A percentile compares a stretch with the other conserved stretches of the same genome.
phyloP scores from a whole-genome alignment of 2,329 filamentous ascomycete genomes.

The Colletotrichum eleusines region DNA sequence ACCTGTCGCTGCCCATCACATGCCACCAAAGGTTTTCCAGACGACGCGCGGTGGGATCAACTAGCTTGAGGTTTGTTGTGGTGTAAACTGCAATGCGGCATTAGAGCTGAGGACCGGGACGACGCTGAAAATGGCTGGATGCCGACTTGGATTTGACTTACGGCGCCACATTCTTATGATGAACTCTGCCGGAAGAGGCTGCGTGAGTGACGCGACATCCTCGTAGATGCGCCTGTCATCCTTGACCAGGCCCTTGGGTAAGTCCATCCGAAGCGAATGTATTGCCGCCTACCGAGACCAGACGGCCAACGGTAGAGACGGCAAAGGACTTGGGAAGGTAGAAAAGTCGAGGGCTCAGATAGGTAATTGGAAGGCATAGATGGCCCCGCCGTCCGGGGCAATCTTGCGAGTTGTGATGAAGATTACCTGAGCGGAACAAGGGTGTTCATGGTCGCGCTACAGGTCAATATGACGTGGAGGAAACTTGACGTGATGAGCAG shows the following conservation, averaged over 20 bases:
- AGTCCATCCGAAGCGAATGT: constrained; percentile 40
- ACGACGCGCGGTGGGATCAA: constrained; percentile 72
- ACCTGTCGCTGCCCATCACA: constrained; percentile 70
- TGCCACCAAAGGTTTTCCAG: constrained; percentile 77
- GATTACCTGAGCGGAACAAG: constrained; percentile 36
- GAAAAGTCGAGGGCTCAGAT: constrained; percentile 17
- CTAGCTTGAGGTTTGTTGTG: constrained; percentile 68
- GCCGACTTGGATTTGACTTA: constrained; percentile 27
- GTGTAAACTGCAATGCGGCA: constrained; percentile 64
- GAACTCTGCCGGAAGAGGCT: constrained; percentile 39
- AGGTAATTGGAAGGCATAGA: constrained; percentile 30
- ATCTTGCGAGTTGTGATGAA: constrained; percentile 36
- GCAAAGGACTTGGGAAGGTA: constrained; percentile 11
- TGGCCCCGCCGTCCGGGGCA: constrained; percentile 37
- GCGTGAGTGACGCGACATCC: constrained; percentile 37
- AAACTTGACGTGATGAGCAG: constrained; percentile 15
- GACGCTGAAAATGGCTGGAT: not conserved
- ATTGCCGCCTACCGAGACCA: constrained; percentile 34
- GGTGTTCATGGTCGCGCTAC: constrained; percentile 37
- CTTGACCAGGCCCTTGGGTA: constrained; percentile 43
- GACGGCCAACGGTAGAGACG: constrained; percentile 36
- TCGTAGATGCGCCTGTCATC: constrained; percentile 43
- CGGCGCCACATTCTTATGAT: constrained; percentile 42
- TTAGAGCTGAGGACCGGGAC: constrained; percentile 16
- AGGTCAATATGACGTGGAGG: constrained; percentile 12